Evolutionary conservation across 257 asterid species (phyloP), one percentile per base, ranked within the genome.

Genomic region (Mentha longifolia): DNA sequence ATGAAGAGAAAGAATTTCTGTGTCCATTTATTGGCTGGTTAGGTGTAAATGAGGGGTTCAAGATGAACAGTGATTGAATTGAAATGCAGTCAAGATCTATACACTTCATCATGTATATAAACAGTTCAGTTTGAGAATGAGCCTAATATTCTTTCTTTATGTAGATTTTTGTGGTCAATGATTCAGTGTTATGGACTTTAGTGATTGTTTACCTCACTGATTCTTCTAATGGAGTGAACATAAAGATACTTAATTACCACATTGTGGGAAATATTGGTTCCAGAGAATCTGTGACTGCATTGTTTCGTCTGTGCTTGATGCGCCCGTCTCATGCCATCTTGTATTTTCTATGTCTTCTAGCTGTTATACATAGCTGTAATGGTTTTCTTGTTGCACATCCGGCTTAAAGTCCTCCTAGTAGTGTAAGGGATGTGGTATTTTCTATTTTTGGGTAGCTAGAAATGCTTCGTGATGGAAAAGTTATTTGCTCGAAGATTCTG

Each of bases 341-440:
- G 7, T 61, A 19, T 39, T 10, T 11, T 50, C n/a, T 37, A 10
- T 58, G 0, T 70, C 20, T 70, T 17, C 56, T 17, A 46, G 41
- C 7, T 45, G 25, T 33, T 56, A 3, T 2, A 46, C 16, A 22
- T 47, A 56, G 25, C 20, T 60, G 54, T 61, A 20, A 46, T 8
- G 22, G 45, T 4, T 7, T 39, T 30, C 15, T 30, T 56, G 22
- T 43, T 22, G 61, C n/a, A 31, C 3, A 72, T 25, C 62, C 0
- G 57, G 65, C 56, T 41, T 42, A 69, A 33, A 31, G 59, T 65
- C 52, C 51, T 25, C 7, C 31, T 51, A 62, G 30, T 54, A 31
- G 50, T 66, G 69, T 28, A 47, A 49, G 61, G 43, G 14, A 13
- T 14, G 22, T 19, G 61, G 16, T 33, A 28, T 28, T 15, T 7